phyloP scores from a whole-genome alignment of 306 rosid genomes.

The Cicer bijugum region DNA sequence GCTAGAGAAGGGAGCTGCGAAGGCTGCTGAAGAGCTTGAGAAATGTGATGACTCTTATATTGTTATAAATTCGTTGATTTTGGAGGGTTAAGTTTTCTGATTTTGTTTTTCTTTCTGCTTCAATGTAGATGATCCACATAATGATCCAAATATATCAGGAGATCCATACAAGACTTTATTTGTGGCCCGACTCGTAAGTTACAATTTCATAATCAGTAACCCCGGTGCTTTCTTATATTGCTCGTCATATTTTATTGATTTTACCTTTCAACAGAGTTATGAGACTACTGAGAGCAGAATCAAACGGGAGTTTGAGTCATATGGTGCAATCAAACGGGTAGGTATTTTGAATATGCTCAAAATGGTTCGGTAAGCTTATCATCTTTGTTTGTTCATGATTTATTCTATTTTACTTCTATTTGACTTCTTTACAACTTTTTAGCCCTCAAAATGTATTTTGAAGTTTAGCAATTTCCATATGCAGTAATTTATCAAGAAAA shows the following conservation, averaged over 20 bases:
- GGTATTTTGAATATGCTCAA: constrained; percentile 78
- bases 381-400: constrained; percentile 34
- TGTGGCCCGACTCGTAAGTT: constrained; percentile 89
- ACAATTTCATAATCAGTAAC: constrained; percentile 14
- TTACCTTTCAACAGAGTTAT: constrained; percentile 73
- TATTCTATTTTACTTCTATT: constrained; percentile 17
- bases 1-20: constrained; percentile 87
- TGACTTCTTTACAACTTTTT: constrained; percentile 10
- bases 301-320: constrained; percentile 97
- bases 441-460: constrained; percentile 20
- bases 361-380: constrained; percentile 91
- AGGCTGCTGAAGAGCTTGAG: constrained; percentile 91
- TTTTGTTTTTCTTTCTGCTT: constrained; percentile 39
- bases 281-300: constrained; percentile 97
- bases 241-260: constrained; percentile 33
- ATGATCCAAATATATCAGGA: constrained; percentile 80
- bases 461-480: constrained; percentile 21
- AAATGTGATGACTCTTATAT: constrained; percentile 64
- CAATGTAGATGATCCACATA: constrained; percentile 78
- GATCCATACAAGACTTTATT: constrained; percentile 97
- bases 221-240: constrained; percentile 12
- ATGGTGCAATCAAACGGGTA: constrained; percentile 99
- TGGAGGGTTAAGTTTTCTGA: constrained; percentile 24
- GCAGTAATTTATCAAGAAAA: background rate
- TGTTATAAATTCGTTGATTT: constrained; percentile 1